Percentiles rank a stretch among this genome's conserved stretches.
Conservation (phyloP, 202 grass and related monocot genomes). For the Elaeis oleifera region DNA sequence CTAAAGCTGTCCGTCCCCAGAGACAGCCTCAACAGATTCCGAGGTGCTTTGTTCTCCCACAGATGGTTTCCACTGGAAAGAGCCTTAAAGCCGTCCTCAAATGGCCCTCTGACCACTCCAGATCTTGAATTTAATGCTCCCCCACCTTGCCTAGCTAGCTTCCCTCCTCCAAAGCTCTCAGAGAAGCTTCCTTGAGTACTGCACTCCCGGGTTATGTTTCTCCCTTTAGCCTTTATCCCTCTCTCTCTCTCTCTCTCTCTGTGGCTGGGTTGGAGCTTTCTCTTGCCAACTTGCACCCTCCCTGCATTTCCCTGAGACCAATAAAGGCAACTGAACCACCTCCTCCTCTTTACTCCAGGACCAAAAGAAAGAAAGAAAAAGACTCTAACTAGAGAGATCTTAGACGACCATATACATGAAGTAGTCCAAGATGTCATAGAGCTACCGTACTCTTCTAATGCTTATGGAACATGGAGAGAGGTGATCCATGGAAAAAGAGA, state of each 20-base stretch:
- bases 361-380: slow-evolving; percentile 26
- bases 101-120: background rate
- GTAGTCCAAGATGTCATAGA: background rate
- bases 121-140: background rate
- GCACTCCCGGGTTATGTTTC: background rate
- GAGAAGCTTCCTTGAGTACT: slow-evolving; percentile 13
- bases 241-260: background rate
- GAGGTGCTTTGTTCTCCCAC: slow-evolving; percentile 1
- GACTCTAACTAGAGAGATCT: background rate
- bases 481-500: background rate
- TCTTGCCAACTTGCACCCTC: background rate
- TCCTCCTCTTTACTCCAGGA: slow-evolving; percentile 27
- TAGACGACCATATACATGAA: background rate
- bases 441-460: background rate
- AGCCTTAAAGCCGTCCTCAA: background rate
- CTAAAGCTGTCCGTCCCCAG: background rate
- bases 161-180: background rate
- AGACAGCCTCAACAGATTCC: background rate
- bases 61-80: background rate
- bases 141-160: background rate
- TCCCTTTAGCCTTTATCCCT: slow-evolving; percentile 3
- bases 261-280: no score
- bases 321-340: slow-evolving; percentile 15
- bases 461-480: slow-evolving; percentile 12
- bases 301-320: slow-evolving; percentile 14